phyloP scores from a whole-genome alignment of 106 monocot genomes.

The Platanthera guangdongensis region DNA sequence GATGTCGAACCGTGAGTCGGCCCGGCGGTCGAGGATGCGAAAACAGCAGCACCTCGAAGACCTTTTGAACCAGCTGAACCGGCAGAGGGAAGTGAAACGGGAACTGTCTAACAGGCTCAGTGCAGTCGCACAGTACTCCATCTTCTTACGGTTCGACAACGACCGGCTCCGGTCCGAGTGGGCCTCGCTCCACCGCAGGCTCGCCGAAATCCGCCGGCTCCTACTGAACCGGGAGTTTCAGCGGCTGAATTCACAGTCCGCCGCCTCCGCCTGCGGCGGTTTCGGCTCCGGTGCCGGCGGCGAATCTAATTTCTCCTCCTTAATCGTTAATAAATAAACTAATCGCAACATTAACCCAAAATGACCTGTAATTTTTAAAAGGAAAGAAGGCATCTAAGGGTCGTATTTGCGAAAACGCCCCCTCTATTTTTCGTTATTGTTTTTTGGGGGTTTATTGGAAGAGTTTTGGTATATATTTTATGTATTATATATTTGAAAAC shows the following conservation, averaged over 20 bases:
- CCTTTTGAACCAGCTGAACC: conserved; percentile 6
- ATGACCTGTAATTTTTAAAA: background rate
- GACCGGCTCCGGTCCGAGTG: conserved; percentile 17
- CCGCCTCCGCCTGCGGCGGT: conserved; percentile 6
- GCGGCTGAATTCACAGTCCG: conserved; percentile 4
- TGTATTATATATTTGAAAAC: too few relatives aligned
- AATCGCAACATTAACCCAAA: background rate
- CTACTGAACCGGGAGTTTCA: conserved; percentile 12
- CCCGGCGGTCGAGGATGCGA: conserved; percentile 51
- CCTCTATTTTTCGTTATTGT: too few relatives aligned
- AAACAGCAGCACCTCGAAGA: conserved; percentile 49
- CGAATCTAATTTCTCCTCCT: conserved; percentile 4
- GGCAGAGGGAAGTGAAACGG: conserved; percentile 17
- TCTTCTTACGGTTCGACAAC: conserved; percentile 16
- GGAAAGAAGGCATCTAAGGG: background rate
- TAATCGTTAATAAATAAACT: conserved; percentile 12
- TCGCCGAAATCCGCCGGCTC: conserved; percentile 11
- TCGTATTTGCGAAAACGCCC: too few relatives aligned
- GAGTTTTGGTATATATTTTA: too few relatives aligned
- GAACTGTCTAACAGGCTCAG: conserved; percentile 14
- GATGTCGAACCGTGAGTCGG: conserved; percentile 66
- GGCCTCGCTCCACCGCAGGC: background rate
- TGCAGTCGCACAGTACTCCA: background rate
- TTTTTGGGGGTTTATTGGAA: too few relatives aligned
- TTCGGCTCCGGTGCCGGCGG: background rate